A percentile compares a stretch with the other conserved stretches of the same genome.
phyloP scores from a whole-genome alignment of 73 alveolate species.

The Diophrys sp. region DNA sequence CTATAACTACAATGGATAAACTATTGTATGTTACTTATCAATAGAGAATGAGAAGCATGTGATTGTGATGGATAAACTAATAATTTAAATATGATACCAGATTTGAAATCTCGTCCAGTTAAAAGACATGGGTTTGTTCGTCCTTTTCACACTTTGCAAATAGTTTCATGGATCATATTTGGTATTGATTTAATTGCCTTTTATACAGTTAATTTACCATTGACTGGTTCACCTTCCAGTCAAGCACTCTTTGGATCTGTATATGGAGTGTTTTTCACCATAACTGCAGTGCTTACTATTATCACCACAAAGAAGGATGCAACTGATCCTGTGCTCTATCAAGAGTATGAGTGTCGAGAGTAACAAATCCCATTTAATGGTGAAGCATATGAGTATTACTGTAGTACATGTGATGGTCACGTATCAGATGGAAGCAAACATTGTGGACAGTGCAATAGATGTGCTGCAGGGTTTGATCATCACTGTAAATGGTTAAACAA shows the following conservation, averaged over 20 bases:
- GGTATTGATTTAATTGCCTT: not conserved
- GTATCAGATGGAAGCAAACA: conserved; percentile 14
- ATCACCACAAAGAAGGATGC: not conserved
- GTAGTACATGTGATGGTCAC: conserved; percentile 11
- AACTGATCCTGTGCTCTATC: conserved; percentile 3
- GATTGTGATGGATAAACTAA: too few species aligned
- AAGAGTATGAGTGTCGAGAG: conserved; percentile 20
- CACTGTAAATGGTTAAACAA: conserved; percentile 88
- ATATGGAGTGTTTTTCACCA: not conserved
- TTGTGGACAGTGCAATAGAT: conserved; percentile 52
- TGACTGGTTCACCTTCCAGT: not conserved
- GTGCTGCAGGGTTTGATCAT: conserved; percentile 77
- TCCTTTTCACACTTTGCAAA: conserved; percentile 7
- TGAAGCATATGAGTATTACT: conserved; percentile 8
- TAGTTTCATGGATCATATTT: conserved; percentile 7
- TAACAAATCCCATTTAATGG: not conserved
- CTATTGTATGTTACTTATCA: too few species aligned
- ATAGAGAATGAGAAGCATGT: too few species aligned
- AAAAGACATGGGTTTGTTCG: conserved; percentile 12
- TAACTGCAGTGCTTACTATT: too few species aligned
- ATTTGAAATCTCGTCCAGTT: too few species aligned
- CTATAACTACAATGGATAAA: too few species aligned
- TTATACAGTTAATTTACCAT: not conserved
- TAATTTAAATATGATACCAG: too few species aligned
- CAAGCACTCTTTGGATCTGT: not conserved